phyloP scores from a whole-genome alignment of 768 basidiomycete genomes.

The Naematelia aurantialba region DNA sequence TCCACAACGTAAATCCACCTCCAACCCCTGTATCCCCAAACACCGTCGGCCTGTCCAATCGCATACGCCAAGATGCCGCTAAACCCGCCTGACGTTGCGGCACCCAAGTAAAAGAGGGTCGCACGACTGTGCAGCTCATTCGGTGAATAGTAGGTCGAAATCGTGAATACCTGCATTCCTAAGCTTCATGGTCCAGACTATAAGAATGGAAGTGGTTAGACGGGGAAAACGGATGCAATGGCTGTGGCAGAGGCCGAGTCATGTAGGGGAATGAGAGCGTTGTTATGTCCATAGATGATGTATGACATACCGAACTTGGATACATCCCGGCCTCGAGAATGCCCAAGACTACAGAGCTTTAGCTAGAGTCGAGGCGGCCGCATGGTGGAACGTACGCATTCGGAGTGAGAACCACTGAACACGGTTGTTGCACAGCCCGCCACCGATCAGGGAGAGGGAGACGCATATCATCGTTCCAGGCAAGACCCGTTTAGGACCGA shows the following conservation, averaged over 20 bases:
- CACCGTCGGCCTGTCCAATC: slow-evolving; percentile 2
- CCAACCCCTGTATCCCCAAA: slow-evolving; percentile 9
- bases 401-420: slow-evolving; percentile 31
- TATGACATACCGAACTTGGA: slow-evolving; percentile 24
- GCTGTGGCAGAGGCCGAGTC: no score
- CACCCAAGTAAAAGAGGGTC: slow-evolving; percentile 20
- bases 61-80: slow-evolving; percentile 17
- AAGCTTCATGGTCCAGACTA: no score
- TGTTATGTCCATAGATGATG: no score
- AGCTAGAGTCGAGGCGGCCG: no score
- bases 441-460: slow-evolving; percentile 23
- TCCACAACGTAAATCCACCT: slow-evolving; percentile 16
- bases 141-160: slow-evolving; percentile 13
- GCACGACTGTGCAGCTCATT: slow-evolving; percentile 3
- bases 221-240: no score
- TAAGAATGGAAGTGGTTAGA: no score
- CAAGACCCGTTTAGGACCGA: slow-evolving; percentile 31
- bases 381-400: slow-evolving; percentile 16
- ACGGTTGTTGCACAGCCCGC: slow-evolving; percentile 20
- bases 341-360: slow-evolving; percentile 30
- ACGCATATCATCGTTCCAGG: slow-evolving; percentile 17
- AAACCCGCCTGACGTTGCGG: slow-evolving; percentile 9
- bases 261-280: no score
- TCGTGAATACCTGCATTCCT: slow-evolving; percentile 22
- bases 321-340: slow-evolving; percentile 31